Conservation (phyloP, 2,329 filamentous ascomycete genomes). For the Scedosporium boydii region DNA sequence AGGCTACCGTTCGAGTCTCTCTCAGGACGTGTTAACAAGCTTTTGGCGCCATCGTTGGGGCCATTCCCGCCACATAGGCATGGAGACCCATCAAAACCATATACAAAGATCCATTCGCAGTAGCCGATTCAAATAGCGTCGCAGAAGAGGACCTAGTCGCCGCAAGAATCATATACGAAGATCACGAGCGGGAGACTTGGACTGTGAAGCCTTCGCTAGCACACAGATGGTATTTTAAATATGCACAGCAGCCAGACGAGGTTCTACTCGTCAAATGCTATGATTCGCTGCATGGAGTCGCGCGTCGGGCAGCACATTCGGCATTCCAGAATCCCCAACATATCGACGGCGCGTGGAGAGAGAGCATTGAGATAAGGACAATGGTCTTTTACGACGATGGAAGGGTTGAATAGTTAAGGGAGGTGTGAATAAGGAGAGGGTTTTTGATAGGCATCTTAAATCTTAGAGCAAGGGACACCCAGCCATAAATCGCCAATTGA, state of each 20-base stretch:
- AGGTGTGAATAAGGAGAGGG: neutral
- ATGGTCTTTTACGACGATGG: conserved; percentile 48
- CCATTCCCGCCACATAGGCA: neutral
- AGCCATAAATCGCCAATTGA: no score
- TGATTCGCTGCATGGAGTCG: conserved; percentile 23
- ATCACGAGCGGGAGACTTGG: conserved; percentile 39
- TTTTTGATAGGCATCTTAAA: neutral
- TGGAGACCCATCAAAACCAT: conserved; percentile 37
- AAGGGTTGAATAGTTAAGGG: neutral
- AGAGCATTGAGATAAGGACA: conserved; percentile 57
- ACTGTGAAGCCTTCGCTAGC: conserved; percentile 27
- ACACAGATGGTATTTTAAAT: conserved; percentile 45
- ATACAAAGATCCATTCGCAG: conserved; percentile 37
- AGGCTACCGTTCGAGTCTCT: no score
- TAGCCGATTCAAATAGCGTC: conserved; percentile 41
- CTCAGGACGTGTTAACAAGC: conserved; percentile 4
- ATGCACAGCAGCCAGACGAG: conserved; percentile 40
- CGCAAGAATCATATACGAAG: conserved; percentile 38
- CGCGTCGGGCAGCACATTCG: conserved; percentile 41
- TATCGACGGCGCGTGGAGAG: conserved; percentile 42
- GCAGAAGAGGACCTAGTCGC: conserved; percentile 40
- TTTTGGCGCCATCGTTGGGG: neutral
- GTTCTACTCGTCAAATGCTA: conserved; percentile 53
- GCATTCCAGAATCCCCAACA: conserved; percentile 42
- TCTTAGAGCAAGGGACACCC: neutral